Percentiles rank a stretch among this genome's conserved stretches.
These are phyloP conservation scores for Paecilomyces variotii DNA, from an alignment of 2,329 filamentous ascomycete species.

Conservation along the genomic window DNA sequence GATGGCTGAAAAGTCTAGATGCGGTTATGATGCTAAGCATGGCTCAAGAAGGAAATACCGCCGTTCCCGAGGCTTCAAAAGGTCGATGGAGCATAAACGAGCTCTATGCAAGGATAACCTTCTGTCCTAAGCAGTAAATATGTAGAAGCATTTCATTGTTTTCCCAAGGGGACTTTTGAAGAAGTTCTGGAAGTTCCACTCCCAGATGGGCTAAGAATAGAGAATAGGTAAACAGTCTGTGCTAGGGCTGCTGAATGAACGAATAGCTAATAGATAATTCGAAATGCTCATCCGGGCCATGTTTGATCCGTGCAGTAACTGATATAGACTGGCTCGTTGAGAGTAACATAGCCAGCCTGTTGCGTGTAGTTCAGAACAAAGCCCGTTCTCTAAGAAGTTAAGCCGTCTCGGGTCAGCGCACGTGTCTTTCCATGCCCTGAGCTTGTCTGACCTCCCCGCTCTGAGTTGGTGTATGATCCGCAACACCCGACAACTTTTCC, in stretches of 20 bases:
- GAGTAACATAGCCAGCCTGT: not conserved
- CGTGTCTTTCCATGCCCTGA: not conserved
- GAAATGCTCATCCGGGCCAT: not conserved
- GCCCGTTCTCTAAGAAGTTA: not conserved
- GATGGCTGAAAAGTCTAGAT: too few relatives aligned
- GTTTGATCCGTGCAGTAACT: not conserved
- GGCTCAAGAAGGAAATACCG: too few relatives aligned
- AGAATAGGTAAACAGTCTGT: not conserved
- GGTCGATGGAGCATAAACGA: not conserved
- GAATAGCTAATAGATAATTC: not conserved
- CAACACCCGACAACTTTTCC: not conserved
- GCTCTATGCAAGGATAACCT: not conserved
- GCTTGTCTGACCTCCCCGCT: not conserved
- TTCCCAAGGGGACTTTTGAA: not conserved
- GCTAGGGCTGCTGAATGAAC: not conserved
- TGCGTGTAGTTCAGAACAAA: not conserved
- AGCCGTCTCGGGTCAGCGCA: not conserved
- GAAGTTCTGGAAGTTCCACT: not conserved
- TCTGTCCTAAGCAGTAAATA: not conserved
- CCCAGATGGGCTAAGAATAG: not conserved
- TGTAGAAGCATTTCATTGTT: not conserved
- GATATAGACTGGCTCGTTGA: not conserved
- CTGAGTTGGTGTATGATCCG: not conserved
- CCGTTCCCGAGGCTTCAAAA: not conserved
- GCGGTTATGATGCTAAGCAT: too few relatives aligned